Evolutionary conservation across 352 stramenopile genomes (phyloP), one percentile per base, ranked within the genome.

Genomic region (Pythium periplocum): DNA sequence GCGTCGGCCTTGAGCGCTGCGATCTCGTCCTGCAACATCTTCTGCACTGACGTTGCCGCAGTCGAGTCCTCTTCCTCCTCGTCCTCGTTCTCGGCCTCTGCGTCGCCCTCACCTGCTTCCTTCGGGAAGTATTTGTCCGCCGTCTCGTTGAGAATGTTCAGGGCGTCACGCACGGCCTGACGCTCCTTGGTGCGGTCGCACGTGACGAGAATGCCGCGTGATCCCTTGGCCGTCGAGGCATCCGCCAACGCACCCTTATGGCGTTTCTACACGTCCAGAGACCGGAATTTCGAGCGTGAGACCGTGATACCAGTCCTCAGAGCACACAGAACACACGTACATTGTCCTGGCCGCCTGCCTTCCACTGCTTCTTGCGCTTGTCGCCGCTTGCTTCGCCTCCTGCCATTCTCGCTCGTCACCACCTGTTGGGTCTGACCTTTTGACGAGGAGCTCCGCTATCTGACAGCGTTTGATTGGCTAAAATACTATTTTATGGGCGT

Each of bases 131-230:
- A 71, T 44, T 75, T 75, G 51, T 90, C 77, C 1, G 75, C 80
- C n/a, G 71, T 69, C 17, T 89, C 81, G 57, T 89, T 91, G 11
- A 91, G 55, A 36, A 91, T 63, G 53, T 89, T 89, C 12, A 91
- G 70, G 37, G 78, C 76, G 45, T 91, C 78, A 9, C 70, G 66
- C 38, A 89, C 77, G 49, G 72, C 82, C 62, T 86, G 81, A 40
- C 76, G 73, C 62, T 91, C 81, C 55, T 87, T 88, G 17, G 70
- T 88, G 57, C 78, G 81, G 51, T 91, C 81, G 48, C 81, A 91
- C 33, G 78, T 91, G 41, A 91, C 73, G 6, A 91, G 62, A 32
- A 91, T 66, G 48, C 66, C 81, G 6, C 68, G 70, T 9, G 61
- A 73, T 35, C 76, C 76, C 55, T 89, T 89, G 26, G 78, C 81